These are phyloP conservation scores for Metschnikowia borealis DNA, from an alignment of 805 yeast species.

Conservation along the genomic window DNA sequence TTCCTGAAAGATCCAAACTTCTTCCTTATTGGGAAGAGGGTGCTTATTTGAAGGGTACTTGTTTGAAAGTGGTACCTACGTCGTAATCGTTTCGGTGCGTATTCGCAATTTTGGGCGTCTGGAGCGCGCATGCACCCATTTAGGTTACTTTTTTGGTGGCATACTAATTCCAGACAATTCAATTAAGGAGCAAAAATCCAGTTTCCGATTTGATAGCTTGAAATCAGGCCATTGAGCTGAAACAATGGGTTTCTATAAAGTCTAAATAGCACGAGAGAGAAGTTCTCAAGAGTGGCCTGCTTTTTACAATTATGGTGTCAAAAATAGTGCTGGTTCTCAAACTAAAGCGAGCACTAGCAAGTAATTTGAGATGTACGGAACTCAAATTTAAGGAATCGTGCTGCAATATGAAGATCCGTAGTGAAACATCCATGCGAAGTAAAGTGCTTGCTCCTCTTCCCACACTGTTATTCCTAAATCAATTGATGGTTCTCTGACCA, in stretches of 20 bases:
- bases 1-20: not conserved
- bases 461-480: not conserved
- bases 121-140: not conserved
- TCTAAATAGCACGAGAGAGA: not conserved
- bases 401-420: slow-evolving; percentile 1
- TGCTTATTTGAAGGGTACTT: not conserved
- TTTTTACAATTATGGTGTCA: not conserved
- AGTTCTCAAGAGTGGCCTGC: not conserved
- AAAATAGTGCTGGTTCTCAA: not conserved
- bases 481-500: not conserved
- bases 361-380: slow-evolving; percentile 4
- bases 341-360: slow-evolving; percentile 3
- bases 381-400: slow-evolving; percentile 2
- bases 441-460: not conserved
- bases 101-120: not conserved
- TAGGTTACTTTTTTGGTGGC: not conserved
- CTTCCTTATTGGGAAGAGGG: not conserved
- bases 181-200: not conserved
- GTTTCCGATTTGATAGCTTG: not conserved
- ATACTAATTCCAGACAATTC: not conserved
- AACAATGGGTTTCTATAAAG: not conserved
- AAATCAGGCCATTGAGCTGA: not conserved
- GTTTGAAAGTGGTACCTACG: not conserved
- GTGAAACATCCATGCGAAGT: slow-evolving; percentile 1
- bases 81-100: not conserved